Conservation (phyloP, 805 yeast genomes). For the Myxozyma monticola region DNA sequence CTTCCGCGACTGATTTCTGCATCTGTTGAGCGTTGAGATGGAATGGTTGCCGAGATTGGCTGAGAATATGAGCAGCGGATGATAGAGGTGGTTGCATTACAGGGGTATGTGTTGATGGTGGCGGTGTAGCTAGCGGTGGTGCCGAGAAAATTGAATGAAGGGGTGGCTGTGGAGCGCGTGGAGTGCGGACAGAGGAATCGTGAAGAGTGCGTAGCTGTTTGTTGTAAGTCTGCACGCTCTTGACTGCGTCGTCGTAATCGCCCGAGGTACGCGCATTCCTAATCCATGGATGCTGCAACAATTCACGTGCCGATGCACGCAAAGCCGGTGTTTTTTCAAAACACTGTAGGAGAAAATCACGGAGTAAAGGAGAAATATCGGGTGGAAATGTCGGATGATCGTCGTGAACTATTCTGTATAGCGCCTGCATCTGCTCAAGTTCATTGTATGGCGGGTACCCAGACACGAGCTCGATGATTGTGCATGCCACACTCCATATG, state of each 20-base stretch:
- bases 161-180: neutral
- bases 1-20: conserved; percentile 4
- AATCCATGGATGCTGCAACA: conserved; percentile 52
- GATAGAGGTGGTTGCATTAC: too few relatives aligned
- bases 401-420: conserved; percentile 80
- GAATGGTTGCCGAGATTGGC: conserved; percentile 8
- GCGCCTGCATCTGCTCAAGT: conserved; percentile 70
- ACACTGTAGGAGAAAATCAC: conserved; percentile 65
- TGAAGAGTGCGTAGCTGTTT: neutral
- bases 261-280: neutral
- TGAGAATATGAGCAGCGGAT: neutral
- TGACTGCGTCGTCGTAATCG: conserved; percentile 8
- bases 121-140: neutral
- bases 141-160: neutral
- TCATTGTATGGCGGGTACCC: conserved; percentile 81
- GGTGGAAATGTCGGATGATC: conserved; percentile 69
- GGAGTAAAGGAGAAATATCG: conserved; percentile 42
- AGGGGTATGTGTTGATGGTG: too few relatives aligned
- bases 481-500: conserved; percentile 81
- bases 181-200: neutral
- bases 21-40: conserved; percentile 5
- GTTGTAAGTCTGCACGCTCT: neutral
- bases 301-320: conserved; percentile 55
- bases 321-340: conserved; percentile 67
- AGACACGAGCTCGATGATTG: conserved; percentile 80